A percentile compares a stretch with the other conserved stretches of the same genome.
These are phyloP conservation scores for Starmerella lactis-condensi DNA, from an alignment of 805 yeast genomes.

Conservation along the genomic window DNA sequence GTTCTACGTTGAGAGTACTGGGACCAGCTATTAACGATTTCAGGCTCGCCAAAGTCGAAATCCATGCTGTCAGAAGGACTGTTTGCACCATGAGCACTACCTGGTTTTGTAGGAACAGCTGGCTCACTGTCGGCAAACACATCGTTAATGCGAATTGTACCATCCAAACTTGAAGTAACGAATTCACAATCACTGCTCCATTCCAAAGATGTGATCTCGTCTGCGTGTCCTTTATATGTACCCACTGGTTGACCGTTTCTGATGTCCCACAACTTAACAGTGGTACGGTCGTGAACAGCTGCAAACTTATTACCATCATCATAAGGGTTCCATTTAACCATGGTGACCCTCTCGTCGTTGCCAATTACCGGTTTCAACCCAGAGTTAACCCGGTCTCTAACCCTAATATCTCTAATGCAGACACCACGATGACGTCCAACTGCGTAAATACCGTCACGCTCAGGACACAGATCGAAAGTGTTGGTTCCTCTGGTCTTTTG, in stretches of 20 bases:
- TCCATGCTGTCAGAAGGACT: not conserved
- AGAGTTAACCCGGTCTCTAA: conserved; percentile 24
- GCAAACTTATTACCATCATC: conserved; percentile 36
- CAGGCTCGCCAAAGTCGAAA: not conserved
- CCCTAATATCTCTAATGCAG: conserved; percentile 52
- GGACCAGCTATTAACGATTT: conserved; percentile 16
- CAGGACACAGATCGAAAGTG: conserved; percentile 31
- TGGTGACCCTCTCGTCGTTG: conserved; percentile 24
- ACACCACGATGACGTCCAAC: conserved; percentile 50
- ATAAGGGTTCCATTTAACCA: conserved; percentile 43
- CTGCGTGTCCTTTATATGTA: conserved; percentile 37
- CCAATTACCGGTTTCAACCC: conserved; percentile 29
- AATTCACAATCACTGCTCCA: conserved; percentile 38
- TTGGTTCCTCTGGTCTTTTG: conserved; percentile 33
- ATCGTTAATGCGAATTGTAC: conserved; percentile 53
- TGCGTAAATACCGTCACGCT: conserved; percentile 36
- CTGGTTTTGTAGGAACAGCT: too few relatives aligned
- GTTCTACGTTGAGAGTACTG: conserved; percentile 18
- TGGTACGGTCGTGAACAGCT: conserved; percentile 35
- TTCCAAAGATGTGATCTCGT: conserved; percentile 35
- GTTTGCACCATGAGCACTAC: too few relatives aligned
- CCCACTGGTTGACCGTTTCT: conserved; percentile 38
- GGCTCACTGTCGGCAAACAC: conserved; percentile 17
- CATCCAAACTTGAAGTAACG: conserved; percentile 45
- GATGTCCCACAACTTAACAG: conserved; percentile 58